Percentiles rank a stretch among this genome's conserved stretches.
These are phyloP conservation scores for Geranium brycei DNA, from an alignment of 345 rosid species.

Conservation along the genomic window DNA sequence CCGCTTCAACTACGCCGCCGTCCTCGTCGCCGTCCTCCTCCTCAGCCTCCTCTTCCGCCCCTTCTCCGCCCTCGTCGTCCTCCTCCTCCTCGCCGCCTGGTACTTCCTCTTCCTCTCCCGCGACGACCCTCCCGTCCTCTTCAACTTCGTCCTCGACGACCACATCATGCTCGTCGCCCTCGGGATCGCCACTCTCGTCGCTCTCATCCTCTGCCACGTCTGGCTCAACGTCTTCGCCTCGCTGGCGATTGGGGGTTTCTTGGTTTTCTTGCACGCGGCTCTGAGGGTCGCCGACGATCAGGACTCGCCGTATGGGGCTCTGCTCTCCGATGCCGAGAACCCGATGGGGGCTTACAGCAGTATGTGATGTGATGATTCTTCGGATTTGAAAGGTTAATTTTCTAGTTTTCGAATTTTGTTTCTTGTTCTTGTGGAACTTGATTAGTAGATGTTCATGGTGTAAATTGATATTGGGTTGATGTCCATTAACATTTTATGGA, in stretches of 20 bases:
- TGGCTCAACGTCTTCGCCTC: background rate
- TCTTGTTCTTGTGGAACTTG: too few relatives aligned
- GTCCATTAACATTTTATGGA: too few relatives aligned
- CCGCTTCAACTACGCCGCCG: slow-evolving; percentile 8
- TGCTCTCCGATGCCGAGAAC: background rate
- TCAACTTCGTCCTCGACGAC: background rate
- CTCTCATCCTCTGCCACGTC: background rate
- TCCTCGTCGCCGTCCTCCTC: slow-evolving; percentile 4
- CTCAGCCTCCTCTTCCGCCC: background rate
- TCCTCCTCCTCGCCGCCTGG: slow-evolving; percentile 4
- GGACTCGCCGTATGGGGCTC: background rate
- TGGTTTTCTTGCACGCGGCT: background rate
- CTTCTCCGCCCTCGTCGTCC: background rate
- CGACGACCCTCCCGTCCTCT: background rate
- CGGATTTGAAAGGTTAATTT: too few relatives aligned
- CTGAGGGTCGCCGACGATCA: background rate
- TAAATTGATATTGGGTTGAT: too few relatives aligned
- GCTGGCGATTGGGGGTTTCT: slow-evolving; percentile 3
- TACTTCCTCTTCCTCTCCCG: slow-evolving; percentile 8
- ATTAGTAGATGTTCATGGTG: too few relatives aligned
- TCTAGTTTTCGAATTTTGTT: too few relatives aligned
- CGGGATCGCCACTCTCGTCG: background rate
- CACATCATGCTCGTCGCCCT: slow-evolving; percentile 1
- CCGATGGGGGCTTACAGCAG: background rate
- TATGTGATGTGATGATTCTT: background rate